A percentile compares a stretch with the other conserved stretches of the same genome.
phyloP scores from a whole-genome alignment of 805 yeast species.

The Pichia rugopelliculosa region DNA sequence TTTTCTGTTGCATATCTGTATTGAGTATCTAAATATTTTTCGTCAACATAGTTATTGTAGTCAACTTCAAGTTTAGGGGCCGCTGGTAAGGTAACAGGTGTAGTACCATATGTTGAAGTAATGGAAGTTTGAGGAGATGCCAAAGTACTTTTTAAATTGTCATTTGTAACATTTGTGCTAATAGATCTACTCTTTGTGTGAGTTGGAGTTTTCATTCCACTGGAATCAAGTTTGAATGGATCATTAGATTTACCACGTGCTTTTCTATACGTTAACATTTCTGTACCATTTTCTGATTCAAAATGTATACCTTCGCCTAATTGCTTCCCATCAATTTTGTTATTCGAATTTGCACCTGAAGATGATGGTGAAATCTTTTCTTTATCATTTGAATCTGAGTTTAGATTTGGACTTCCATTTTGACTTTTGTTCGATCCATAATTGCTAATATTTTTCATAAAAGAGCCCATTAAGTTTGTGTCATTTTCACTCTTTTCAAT shows the following conservation, averaged over 20 bases:
- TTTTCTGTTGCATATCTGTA: constrained; percentile 58
- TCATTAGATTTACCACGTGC: constrained; percentile 1
- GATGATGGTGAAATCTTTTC: not conserved
- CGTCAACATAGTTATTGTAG: constrained; percentile 46
- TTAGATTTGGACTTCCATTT: not conserved
- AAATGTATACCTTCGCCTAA: constrained; percentile 8
- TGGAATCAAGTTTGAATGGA: not conserved
- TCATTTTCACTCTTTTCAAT: not conserved
- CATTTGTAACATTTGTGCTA: not conserved
- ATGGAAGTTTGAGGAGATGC: constrained; percentile 1
- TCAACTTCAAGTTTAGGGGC: constrained; percentile 42
- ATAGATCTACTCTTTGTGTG: constrained; percentile 1
- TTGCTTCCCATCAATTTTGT: not conserved
- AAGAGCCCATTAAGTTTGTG: not conserved
- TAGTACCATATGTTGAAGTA: constrained; percentile 12
- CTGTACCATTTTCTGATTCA: constrained; percentile 8
- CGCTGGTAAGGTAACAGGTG: constrained; percentile 24
- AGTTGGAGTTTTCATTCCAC: not conserved
- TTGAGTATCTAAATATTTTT: constrained; percentile 47
- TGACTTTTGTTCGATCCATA: not conserved
- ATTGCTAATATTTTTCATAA: constrained; percentile 2
- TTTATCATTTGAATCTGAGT: not conserved
- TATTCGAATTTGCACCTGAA: not conserved
- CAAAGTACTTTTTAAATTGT: not conserved
- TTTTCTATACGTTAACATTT: constrained; percentile 11